Base-by-base conservation (phyloP, 352 stramenopile genomes). In the Peronospora tabacina region DNA sequence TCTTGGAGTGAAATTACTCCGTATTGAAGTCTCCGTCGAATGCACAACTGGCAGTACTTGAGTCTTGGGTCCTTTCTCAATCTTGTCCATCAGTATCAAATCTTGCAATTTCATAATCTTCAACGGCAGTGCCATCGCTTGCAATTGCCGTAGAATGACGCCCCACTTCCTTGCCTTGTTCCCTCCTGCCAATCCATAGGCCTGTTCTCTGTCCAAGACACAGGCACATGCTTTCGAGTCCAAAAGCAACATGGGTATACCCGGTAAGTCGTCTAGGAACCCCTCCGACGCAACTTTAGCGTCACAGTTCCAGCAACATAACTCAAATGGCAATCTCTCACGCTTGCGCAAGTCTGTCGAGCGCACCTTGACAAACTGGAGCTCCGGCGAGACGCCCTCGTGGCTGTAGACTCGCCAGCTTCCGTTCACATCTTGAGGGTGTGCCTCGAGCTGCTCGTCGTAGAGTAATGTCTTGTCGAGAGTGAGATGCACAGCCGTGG, bases 301-400 rank as follows among this genome's bases (percentile, higher is more conserved):
- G 19, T 72, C 50, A 28, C 79, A 90, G 2, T 40, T 46, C 10
- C 49, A 19, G 39, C 79, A 90, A 22, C 55, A 60, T 11, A 90
- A 22, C 63, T 76, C 72, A 50, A 76, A 90, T 6, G 76, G 72
- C 16, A 68, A n/a, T 2, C 58, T 63, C 17, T 43, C 10, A 11
- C 59, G 63, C 44, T 82, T 82, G 13, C 17, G 46, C 6, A 55
- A 46, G 34, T 75, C 81, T 0, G 24, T 66, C 3, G 61, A 72
- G 61, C 66, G 61, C 22, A 68, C 57, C 45, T 84, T 87, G 11
- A 49, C 63, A n/a, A 87, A 80, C 7, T 52, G 44, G 20, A 80
- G 45, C 32, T 43, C 47, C 4, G 66, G 70, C 17, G 53, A 32
- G 36, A 75, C 63, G 22, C 58, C 37, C 13, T 49, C 36, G 5